Evolutionary conservation across 2,329 filamentous ascomycete species (phyloP).

Genomic region (Periconia sp.): DNA sequence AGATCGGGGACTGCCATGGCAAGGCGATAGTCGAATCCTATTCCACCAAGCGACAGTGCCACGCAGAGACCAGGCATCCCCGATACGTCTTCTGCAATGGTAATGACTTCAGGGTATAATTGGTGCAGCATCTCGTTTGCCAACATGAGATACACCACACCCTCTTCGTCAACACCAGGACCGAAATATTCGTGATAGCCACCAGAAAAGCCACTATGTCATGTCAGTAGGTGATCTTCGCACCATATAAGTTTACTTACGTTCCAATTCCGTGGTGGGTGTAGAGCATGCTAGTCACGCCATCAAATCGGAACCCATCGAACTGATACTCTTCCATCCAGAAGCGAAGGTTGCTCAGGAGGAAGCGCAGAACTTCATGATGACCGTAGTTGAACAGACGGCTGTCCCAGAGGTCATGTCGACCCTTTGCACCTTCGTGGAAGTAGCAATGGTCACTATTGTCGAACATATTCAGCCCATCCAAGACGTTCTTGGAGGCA

Average conservation of each 20-base stretch:
- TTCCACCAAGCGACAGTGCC: conserved; percentile 81
- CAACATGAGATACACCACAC: conserved; percentile 91
- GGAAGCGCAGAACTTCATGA: conserved; percentile 93
- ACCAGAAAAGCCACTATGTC: conserved; percentile 83
- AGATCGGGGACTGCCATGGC: conserved; percentile 98
- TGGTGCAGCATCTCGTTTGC: conserved; percentile 94
- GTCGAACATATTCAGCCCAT: conserved; percentile 95
- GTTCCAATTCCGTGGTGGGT: conserved; percentile 95
- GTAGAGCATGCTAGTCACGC: conserved; percentile 98
- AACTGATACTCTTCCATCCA: conserved; percentile 99
- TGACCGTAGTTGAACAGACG: conserved; percentile 95
- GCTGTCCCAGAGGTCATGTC: conserved; percentile 94
- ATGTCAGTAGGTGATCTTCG: conserved; percentile 29
- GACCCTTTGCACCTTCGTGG: conserved; percentile 82
- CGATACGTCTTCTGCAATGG: conserved; percentile 95
- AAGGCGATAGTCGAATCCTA: conserved; percentile 96
- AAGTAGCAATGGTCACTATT: conserved; percentile 96
- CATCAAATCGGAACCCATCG: conserved; percentile 97
- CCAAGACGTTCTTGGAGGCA: conserved; percentile 94
- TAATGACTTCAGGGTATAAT: conserved; percentile 87
- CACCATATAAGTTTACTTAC: too few species aligned
- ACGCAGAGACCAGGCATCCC: conserved; percentile 98
- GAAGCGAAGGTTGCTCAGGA: conserved; percentile 93
- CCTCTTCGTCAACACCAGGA: conserved; percentile 85
- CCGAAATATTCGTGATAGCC: conserved; percentile 99